Evolutionary conservation across 2,329 filamentous ascomycete species (phyloP).

Genomic region (Beauveria scarabaeidicola): DNA sequence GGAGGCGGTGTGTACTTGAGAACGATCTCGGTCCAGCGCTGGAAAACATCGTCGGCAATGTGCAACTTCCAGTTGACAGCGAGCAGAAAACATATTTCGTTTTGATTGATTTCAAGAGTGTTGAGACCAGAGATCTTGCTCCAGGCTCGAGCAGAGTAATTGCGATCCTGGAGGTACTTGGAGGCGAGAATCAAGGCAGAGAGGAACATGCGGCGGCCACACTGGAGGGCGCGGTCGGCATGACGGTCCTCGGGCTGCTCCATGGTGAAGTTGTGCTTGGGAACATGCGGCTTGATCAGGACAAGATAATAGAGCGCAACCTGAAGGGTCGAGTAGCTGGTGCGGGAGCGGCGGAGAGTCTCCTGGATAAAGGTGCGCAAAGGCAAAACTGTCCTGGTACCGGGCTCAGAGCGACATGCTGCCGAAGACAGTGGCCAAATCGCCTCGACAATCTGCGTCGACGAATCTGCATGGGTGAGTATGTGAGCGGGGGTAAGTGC

Average conservation of each 20-base stretch:
- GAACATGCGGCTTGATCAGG: conserved; percentile 84
- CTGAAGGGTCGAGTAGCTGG: conserved; percentile 94
- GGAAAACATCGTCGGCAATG: conserved; percentile 80
- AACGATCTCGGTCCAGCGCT: conserved; percentile 90
- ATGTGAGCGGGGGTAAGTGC: conserved; percentile 22
- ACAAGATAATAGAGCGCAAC: conserved; percentile 95
- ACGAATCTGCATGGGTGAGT: conserved; percentile 62
- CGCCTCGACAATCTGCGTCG: conserved; percentile 91
- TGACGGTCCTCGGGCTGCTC: conserved; percentile 70
- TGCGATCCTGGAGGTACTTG: conserved; percentile 95
- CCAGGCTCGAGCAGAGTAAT: conserved; percentile 96
- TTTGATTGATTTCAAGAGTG: conserved; percentile 89
- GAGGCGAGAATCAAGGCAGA: conserved; percentile 90
- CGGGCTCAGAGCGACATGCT: conserved; percentile 63
- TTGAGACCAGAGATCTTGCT: conserved; percentile 98
- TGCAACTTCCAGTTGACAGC: conserved; percentile 94
- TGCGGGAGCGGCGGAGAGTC: conserved; percentile 86
- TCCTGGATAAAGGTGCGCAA: conserved; percentile 96
- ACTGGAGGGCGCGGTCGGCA: conserved; percentile 74
- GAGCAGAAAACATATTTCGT: conserved; percentile 84
- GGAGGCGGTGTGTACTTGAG: conserved; percentile 73
- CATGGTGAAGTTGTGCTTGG: conserved; percentile 74
- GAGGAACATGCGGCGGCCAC: conserved; percentile 94
- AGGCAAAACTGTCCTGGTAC: conserved; percentile 71
- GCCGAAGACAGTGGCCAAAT: conserved; percentile 92